A percentile compares a stretch with the other conserved stretches of the same genome.
Evolutionary conservation across 2,329 filamentous ascomycete species (phyloP).

Genomic region (Chrysosporium keratinophilum): DNA sequence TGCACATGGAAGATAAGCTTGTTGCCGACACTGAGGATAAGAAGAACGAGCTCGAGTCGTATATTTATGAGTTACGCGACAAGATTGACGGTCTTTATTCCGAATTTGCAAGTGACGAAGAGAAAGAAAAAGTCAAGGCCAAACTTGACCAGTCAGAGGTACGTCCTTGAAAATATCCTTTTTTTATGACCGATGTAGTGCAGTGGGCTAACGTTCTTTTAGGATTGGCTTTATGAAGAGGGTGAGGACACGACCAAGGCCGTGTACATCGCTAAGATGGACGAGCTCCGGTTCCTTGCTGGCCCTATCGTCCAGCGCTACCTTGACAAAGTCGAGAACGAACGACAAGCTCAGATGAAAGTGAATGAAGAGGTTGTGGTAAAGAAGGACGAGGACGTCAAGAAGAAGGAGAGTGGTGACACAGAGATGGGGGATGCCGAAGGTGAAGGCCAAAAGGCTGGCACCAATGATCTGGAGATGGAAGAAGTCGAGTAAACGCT

Average conservation of each 20-base stretch:
- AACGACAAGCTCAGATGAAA: conserved; percentile 62
- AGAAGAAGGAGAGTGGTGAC: conserved; percentile 36
- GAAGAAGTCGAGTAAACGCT: conserved; percentile 15
- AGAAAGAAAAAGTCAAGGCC: conserved; percentile 74
- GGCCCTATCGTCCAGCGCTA: conserved; percentile 89
- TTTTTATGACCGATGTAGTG: background rate
- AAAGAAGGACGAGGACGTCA: conserved; percentile 46
- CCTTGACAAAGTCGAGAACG: conserved; percentile 85
- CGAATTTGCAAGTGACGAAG: conserved; percentile 79
- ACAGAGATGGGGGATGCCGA: conserved; percentile 54
- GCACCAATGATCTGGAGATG: conserved; percentile 11
- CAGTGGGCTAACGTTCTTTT: background rate
- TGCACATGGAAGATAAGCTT: conserved; percentile 98
- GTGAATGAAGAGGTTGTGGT: conserved; percentile 55
- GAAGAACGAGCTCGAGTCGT: conserved; percentile 98
- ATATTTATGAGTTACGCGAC: conserved; percentile 91
- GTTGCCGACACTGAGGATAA: conserved; percentile 97
- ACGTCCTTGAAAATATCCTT: conserved; percentile 31
- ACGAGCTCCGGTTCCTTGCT: conserved; percentile 83
- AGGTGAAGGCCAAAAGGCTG: conserved; percentile 16
- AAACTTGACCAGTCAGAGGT: conserved; percentile 84
- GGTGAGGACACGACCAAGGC: conserved; percentile 91
- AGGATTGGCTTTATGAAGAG: conserved; percentile 99
- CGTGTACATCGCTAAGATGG: conserved; percentile 86
- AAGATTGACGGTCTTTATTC: conserved; percentile 89